phyloP scores from a whole-genome alignment of 202 grass and related monocot genomes.

The Eragrostis tef region DNA sequence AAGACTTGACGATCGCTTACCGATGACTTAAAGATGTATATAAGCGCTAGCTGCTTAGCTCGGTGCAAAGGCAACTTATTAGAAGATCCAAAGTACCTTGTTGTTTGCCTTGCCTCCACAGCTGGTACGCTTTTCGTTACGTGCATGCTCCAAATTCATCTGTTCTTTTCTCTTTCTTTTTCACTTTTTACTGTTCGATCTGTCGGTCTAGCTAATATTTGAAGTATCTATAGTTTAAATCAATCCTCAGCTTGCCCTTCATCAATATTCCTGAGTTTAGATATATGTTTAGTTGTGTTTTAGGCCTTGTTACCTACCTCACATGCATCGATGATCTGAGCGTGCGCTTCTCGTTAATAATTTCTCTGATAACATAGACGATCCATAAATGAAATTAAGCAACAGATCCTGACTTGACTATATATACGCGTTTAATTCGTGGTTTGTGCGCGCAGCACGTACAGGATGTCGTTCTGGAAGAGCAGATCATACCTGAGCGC shows the following conservation, averaged over 20 bases:
- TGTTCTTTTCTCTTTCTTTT: not conserved
- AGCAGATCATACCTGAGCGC: not conserved
- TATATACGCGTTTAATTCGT: not conserved
- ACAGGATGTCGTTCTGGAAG: constrained; percentile 40
- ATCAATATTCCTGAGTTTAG: not conserved
- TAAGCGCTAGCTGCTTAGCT: too few relatives aligned
- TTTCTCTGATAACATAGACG: too few relatives aligned
- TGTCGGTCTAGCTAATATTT: not conserved
- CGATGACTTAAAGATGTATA: not conserved
- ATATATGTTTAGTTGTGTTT: not conserved
- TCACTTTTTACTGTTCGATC: constrained; percentile 41
- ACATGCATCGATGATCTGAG: too few relatives aligned
- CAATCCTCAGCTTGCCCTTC: not conserved
- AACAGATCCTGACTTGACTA: not conserved
- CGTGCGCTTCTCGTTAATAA: too few relatives aligned
- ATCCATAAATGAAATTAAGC: too few relatives aligned
- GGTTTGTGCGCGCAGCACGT: not conserved
- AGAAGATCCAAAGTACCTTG: not conserved
- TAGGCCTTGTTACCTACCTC: too few relatives aligned
- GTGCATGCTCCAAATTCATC: not conserved
- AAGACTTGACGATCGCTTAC: not conserved
- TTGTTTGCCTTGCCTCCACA: not conserved
- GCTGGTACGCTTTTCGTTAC: constrained; percentile 11
- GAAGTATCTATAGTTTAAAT: not conserved
- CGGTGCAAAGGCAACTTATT: not conserved